phyloP scores from a whole-genome alignment of 495 filamentous ascomycete species.

The Cercophora scortea region DNA sequence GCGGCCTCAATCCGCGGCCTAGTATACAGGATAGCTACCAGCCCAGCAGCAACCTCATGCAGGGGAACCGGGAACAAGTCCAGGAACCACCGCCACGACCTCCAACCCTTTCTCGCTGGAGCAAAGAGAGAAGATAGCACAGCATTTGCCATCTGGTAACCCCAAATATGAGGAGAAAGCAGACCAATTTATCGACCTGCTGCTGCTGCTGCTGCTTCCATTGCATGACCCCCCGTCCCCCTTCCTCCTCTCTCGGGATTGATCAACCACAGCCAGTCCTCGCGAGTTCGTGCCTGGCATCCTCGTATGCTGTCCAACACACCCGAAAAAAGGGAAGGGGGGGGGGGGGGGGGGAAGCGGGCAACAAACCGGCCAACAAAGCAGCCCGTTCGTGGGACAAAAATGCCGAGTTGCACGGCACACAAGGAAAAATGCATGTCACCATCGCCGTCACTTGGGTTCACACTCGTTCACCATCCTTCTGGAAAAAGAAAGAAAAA shows the following conservation, averaged over 20 bases:
- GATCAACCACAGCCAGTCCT: constrained; percentile 1
- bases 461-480: neutral
- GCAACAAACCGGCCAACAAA: neutral
- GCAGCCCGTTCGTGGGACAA: neutral
- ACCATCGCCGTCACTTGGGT: neutral
- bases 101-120: neutral
- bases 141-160: neutral
- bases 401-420: too few species aligned
- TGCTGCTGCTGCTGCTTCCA: too few species aligned
- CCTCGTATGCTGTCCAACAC: constrained; percentile 4
- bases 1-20: neutral
- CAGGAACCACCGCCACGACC: too few species aligned
- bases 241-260: neutral
- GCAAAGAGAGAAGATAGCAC: neutral
- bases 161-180: neutral
- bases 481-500: neutral
- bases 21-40: neutral
- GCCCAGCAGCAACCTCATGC: too few species aligned
- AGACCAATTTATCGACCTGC: too few species aligned
- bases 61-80: too few species aligned
- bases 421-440: neutral
- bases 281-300: constrained; percentile 2
- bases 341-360: neutral
- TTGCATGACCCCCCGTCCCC: too few species aligned
- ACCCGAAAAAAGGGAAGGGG: neutral